Percentiles rank a stretch among this genome's conserved stretches.
These are phyloP conservation scores for Colletotrichum phormii DNA, from an alignment of 2,329 filamentous ascomycete genomes.

Conservation along the genomic window DNA sequence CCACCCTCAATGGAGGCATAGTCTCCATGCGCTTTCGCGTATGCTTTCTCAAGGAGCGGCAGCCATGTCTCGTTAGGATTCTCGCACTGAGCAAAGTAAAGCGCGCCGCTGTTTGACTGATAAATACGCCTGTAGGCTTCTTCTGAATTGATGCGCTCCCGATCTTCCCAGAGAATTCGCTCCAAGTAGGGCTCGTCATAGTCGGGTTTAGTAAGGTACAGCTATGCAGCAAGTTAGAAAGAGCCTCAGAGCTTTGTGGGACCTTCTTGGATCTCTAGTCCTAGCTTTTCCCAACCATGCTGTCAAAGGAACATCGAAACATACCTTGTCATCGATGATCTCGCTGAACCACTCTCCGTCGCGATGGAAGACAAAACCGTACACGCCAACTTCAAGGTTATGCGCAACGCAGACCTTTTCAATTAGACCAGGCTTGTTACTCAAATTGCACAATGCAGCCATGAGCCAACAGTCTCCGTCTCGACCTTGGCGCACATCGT, in stretches of 20 bases:
- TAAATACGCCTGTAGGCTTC: constrained; percentile 75
- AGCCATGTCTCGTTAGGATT: constrained; percentile 85
- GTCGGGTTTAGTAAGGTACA: constrained; percentile 67
- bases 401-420: constrained; percentile 79
- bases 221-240: constrained; percentile 40
- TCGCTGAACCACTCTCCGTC: constrained; percentile 79
- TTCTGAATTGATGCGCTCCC: constrained; percentile 63
- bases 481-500: constrained; percentile 82
- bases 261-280: neutral
- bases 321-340: constrained; percentile 67
- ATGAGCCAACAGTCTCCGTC: constrained; percentile 91
- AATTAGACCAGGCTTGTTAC: constrained; percentile 78
- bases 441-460: constrained; percentile 81
- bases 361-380: constrained; percentile 86
- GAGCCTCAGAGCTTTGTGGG: neutral
- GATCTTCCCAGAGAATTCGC: constrained; percentile 55
- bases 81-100: constrained; percentile 82
- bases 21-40: constrained; percentile 84
- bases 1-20: constrained; percentile 81
- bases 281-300: neutral
- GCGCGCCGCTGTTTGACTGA: constrained; percentile 78
- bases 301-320: neutral
- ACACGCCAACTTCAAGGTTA: constrained; percentile 80
- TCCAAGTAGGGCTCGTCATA: constrained; percentile 69
- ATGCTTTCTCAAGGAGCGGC: constrained; percentile 82